Evolutionary conservation across 2,329 filamentous ascomycete species (phyloP), one percentile per base, ranked within the genome.

Genomic region (Ophiostoma pallidulum): DNA sequence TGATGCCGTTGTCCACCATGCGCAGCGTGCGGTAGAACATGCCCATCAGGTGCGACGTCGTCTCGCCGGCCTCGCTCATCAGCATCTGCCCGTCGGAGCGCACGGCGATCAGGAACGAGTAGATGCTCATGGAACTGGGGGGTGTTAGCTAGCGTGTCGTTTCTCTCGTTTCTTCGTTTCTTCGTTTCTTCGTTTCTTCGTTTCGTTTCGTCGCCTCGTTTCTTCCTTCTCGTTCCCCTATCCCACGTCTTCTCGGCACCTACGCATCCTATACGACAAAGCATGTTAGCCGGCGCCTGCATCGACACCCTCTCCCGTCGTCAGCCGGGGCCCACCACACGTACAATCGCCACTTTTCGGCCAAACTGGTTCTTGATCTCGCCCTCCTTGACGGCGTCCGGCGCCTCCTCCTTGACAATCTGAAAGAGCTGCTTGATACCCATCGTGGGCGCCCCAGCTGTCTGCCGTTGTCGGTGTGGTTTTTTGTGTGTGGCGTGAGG

Each of bases 291-390:
- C 12, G 5, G 3, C 16, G 32, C 12, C 14, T 12, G 24, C 38
- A 18, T 12, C 26, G 13, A n/a, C 22, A 9, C 2, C 12, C 9
- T 14, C 22, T 10, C n/a, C 5, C 24, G 10, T 3, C 14, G 3
- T 16, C 6, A 20, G 18, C 19, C 13, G n/a, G 29, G 39, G 32
- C 10, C 19, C 5, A 38, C 8, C 13, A 29, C 28, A 73, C 86
- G 63, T 73, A 94, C 90, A 67, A 96, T 96, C 45, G 91, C 91
- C 52, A 98, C 91, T 70, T 98, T 98, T 64, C 92, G 86, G 54
- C 92, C 92, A 64, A 98, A 98, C 56, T 98, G 92, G 59, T 91
- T 91, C 71, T 98, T 98, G 74, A 98, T 98, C 63, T 98, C 92
- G 51, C 92, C 88, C 62, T 89, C 84, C 68, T 96, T 97, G 74